These are phyloP conservation scores for Kuraishia cidri DNA, from an alignment of 805 yeast species.

Conservation along the genomic window DNA sequence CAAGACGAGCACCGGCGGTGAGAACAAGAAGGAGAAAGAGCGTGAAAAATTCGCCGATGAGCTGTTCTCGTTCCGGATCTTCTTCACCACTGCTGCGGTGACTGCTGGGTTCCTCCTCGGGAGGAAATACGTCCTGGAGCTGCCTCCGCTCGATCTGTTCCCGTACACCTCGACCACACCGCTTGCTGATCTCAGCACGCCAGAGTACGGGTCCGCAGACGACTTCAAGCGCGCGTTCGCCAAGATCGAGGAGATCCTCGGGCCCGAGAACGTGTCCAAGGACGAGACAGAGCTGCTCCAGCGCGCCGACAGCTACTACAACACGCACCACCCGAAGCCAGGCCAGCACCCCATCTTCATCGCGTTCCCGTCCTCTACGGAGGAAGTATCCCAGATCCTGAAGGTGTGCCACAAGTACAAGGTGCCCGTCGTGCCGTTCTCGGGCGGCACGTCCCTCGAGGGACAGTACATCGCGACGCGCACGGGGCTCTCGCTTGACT, in stretches of 20 bases:
- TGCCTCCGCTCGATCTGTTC: slow-evolving; percentile 1
- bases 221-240: slow-evolving; percentile 1
- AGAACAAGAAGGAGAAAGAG: too few relatives aligned
- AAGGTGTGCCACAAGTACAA: slow-evolving; percentile 50
- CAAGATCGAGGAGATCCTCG: slow-evolving; percentile 1
- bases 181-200: slow-evolving; percentile 1
- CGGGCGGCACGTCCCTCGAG: slow-evolving; percentile 75
- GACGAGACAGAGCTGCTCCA: slow-evolving; percentile 4
- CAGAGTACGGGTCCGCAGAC: slow-evolving; percentile 1
- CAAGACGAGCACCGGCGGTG: too few relatives aligned
- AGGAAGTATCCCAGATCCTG: slow-evolving; percentile 56
- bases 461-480: slow-evolving; percentile 75
- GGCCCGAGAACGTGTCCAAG: slow-evolving; percentile 1
- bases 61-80: too few relatives aligned
- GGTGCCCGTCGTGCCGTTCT: slow-evolving; percentile 68
- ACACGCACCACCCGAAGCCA: slow-evolving; percentile 21
- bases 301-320: slow-evolving; percentile 22
- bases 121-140: neutral
- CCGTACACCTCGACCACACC: slow-evolving; percentile 2
- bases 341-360: slow-evolving; percentile 30
- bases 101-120: slow-evolving; percentile 1
- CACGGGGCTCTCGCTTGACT: slow-evolving; percentile 51
- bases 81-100: slow-evolving; percentile 1
- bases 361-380: slow-evolving; percentile 54
- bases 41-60: too few relatives aligned